Evolutionary conservation across 176 grass and related monocot genomes (phyloP).

Genomic region (Ampelocalamus luodianensis): DNA sequence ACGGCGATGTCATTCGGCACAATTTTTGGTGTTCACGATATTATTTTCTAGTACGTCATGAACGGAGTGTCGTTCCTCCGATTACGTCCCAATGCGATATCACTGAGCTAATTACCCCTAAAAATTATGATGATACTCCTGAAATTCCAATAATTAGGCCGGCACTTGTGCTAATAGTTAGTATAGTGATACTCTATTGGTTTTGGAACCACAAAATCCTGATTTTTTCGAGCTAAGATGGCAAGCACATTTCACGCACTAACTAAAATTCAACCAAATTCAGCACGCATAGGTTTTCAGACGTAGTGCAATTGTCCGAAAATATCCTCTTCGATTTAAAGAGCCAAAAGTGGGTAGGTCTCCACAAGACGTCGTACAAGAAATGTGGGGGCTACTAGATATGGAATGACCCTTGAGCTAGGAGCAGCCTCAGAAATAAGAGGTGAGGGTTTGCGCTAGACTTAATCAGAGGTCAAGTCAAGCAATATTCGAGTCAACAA

Average conservation of each 20-base stretch:
- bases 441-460: no score
- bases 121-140: no score
- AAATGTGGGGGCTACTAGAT: not conserved
- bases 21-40: no score
- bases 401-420: not conserved
- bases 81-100: no score
- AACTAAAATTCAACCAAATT: not conserved
- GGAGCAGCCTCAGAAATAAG: no score
- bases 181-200: not conserved
- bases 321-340: conserved; percentile 9
- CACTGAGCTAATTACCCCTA: no score
- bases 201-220: conserved; percentile 1
- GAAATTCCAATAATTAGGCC: no score
- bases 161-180: not conserved
- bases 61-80: no score
- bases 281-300: not conserved
- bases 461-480: no score
- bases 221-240: conserved; percentile 9
- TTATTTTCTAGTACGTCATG: no score
- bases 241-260: not conserved
- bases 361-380: not conserved
- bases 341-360: not conserved
- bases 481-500: no score
- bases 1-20: no score
- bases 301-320: not conserved